Evolutionary conservation across 2,329 filamentous ascomycete species (phyloP).

Genomic region (Thermochaetoides dissita): DNA sequence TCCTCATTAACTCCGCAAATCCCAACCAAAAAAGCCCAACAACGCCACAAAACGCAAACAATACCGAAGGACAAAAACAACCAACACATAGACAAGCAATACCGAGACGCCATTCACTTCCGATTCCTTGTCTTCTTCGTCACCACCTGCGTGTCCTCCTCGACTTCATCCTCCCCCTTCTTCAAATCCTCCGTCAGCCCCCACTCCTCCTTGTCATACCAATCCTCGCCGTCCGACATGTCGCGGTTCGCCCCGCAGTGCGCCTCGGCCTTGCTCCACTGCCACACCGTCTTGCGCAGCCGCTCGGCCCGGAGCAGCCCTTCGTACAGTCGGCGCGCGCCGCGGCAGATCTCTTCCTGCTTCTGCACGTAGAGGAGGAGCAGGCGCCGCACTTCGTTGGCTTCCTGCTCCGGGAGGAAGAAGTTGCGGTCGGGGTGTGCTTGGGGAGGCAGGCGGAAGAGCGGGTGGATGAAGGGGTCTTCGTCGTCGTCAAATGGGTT

Average conservation of each 20-base stretch:
- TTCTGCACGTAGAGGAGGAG: constrained; percentile 70
- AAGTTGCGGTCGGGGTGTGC: constrained; percentile 55
- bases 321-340: constrained; percentile 51
- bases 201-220: constrained; percentile 77
- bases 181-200: constrained; percentile 58
- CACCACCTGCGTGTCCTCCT: constrained; percentile 52
- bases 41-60: background rate
- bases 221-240: constrained; percentile 80
- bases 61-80: background rate
- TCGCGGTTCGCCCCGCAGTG: constrained; percentile 53
- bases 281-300: constrained; percentile 54
- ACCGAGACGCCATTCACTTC: constrained; percentile 19
- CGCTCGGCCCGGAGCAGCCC: constrained; percentile 61
- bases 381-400: constrained; percentile 62
- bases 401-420: constrained; percentile 58
- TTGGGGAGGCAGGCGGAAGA: constrained; percentile 52
- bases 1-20: background rate
- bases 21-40: background rate
- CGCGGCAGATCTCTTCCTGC: constrained; percentile 69
- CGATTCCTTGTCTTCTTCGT: constrained; percentile 49
- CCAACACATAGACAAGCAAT: background rate
- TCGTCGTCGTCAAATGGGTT: constrained; percentile 12
- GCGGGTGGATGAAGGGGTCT: constrained; percentile 53
- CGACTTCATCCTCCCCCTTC: constrained; percentile 71
- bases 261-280: constrained; percentile 66